Percentiles rank a stretch among this genome's conserved stretches.
phyloP scores from a whole-genome alignment of 1,284 basidiomycete genomes.

The Cryptococcus hybrid region DNA sequence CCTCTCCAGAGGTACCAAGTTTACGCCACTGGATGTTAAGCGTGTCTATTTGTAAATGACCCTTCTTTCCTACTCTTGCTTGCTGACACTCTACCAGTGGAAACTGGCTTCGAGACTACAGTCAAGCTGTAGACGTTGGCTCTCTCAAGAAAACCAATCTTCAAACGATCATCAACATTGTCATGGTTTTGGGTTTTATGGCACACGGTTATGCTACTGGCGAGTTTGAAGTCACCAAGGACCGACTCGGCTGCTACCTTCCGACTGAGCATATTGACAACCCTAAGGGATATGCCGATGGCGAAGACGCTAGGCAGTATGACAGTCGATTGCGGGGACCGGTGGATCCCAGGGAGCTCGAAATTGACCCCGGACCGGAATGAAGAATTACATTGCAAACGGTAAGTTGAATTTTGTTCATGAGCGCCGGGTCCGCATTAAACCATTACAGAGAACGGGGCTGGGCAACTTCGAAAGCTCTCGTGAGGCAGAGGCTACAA shows the following conservation, averaged over 20 bases:
- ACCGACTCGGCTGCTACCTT: constrained; percentile 82
- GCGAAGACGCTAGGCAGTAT: constrained; percentile 75
- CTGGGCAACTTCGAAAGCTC: constrained; percentile 87
- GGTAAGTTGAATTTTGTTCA: constrained; percentile 49
- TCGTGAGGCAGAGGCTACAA: constrained; percentile 74
- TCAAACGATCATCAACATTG: constrained; percentile 80
- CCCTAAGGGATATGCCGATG: constrained; percentile 75
- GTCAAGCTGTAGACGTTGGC: constrained; percentile 75
- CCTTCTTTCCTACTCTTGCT: not conserved
- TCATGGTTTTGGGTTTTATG: constrained; percentile 80
- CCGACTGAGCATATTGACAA: constrained; percentile 89
- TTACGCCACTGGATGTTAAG: constrained; percentile 53
- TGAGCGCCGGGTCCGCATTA: too few relatives aligned
- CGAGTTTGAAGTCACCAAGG: constrained; percentile 80
- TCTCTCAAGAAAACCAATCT: constrained; percentile 65
- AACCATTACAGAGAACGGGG: constrained; percentile 57
- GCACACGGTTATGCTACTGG: constrained; percentile 77
- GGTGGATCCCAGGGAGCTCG: constrained; percentile 72
- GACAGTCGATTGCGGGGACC: constrained; percentile 75
- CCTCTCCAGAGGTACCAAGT: constrained; percentile 68
- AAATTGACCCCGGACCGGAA: constrained; percentile 82
- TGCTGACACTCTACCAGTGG: constrained; percentile 52
- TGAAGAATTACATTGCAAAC: constrained; percentile 97
- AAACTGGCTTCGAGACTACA: constrained; percentile 73
- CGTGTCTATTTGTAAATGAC: constrained; percentile 58